A percentile compares a stretch with the other conserved stretches of the same genome.
Conservation (phyloP, 768 basidiomycete species). For the Tephrocybe sp. region DNA sequence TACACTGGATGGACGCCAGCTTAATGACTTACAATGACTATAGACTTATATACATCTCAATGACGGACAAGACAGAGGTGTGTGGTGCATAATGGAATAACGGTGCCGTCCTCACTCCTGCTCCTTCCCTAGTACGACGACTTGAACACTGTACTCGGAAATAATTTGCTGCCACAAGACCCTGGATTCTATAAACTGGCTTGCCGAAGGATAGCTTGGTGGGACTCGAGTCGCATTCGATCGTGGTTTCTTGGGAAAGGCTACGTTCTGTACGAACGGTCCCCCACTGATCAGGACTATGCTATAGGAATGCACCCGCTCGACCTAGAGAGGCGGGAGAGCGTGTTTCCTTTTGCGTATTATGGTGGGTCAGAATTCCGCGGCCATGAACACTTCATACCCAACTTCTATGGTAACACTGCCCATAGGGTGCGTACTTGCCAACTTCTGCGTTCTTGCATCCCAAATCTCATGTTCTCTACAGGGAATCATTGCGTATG, state of each 20-base stretch:
- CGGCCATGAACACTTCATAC: background rate
- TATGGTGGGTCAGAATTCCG: background rate
- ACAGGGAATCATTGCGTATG: conserved; percentile 4
- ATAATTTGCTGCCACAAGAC: background rate
- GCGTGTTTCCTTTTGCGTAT: conserved; percentile 1
- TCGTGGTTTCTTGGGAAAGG: too few species aligned
- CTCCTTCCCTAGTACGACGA: background rate
- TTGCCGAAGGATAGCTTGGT: too few species aligned
- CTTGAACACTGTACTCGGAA: background rate
- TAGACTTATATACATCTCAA: too few species aligned
- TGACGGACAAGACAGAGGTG: too few species aligned
- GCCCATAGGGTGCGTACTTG: background rate
- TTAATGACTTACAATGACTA: too few species aligned
- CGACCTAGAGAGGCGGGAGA: background rate
- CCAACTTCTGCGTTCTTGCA: background rate
- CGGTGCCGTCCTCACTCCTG: too few species aligned
- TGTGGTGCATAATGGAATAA: too few species aligned
- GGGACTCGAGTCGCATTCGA: too few species aligned
- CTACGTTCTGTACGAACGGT: too few species aligned
- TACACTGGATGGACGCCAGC: too few species aligned
- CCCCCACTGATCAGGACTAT: background rate
- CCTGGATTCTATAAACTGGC: background rate
- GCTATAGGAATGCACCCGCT: background rate
- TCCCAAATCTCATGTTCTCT: background rate
- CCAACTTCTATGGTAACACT: background rate